Conservation (phyloP, 2,329 filamentous ascomycete genomes). For the Cytospora mali region DNA sequence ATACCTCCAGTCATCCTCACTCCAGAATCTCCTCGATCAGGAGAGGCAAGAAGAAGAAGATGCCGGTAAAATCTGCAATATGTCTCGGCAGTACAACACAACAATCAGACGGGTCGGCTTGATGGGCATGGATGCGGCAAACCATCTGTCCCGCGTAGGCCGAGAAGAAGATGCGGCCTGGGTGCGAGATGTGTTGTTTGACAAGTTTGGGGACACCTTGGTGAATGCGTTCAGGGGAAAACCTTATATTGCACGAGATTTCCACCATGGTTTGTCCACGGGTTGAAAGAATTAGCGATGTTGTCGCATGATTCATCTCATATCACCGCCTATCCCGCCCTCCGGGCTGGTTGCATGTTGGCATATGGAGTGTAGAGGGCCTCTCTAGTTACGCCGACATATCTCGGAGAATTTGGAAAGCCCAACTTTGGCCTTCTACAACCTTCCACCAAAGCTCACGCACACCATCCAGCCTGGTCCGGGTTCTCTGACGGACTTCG, state of each 20-base stretch:
- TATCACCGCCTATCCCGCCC: not conserved
- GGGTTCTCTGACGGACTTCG: not conserved
- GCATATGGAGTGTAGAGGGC: not conserved
- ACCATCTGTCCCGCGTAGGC: constrained; percentile 46
- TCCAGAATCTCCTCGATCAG: constrained; percentile 35
- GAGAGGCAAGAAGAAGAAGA: constrained; percentile 28
- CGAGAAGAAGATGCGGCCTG: constrained; percentile 45
- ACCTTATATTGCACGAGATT: not conserved
- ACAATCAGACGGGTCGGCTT: constrained; percentile 37
- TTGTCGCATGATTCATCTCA: not conserved
- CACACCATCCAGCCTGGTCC: not conserved
- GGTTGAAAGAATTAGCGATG: not conserved
- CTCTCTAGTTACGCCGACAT: not conserved
- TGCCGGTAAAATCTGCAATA: constrained; percentile 9
- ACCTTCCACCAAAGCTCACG: not conserved
- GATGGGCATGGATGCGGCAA: constrained; percentile 51
- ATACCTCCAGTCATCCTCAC: constrained; percentile 30
- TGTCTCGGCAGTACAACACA: constrained; percentile 31
- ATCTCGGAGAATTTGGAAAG: not conserved
- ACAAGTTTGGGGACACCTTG: constrained; percentile 32
- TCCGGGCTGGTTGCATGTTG: not conserved
- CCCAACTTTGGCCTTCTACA: not conserved
- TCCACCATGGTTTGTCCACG: not conserved
- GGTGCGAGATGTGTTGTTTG: constrained; percentile 38
- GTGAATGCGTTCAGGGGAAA: constrained; percentile 9